Evolutionary conservation across 208 protist genomes (phyloP).

Genomic region (Strigomonas culicis): DNA sequence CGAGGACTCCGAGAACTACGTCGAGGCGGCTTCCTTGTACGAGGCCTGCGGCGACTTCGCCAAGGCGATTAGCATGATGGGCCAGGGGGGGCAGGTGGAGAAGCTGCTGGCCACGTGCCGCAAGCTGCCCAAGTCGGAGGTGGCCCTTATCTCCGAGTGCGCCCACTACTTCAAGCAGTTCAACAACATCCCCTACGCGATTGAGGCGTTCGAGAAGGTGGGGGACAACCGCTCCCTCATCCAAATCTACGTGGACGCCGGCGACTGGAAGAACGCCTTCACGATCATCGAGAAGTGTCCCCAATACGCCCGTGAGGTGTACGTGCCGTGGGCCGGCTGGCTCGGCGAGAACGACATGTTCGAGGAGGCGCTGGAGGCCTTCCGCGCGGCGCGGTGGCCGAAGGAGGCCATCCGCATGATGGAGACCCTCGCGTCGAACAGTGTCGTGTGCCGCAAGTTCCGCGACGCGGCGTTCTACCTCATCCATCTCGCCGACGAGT

Average conservation of each 20-base stretch:
- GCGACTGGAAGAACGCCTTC: slow-evolving; percentile 92
- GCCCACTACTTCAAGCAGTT: slow-evolving; percentile 85
- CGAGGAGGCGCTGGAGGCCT: slow-evolving; percentile 93
- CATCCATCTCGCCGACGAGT: slow-evolving; percentile 82
- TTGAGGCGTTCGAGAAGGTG: slow-evolving; percentile 91
- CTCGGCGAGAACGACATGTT: slow-evolving; percentile 94
- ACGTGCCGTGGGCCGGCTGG: slow-evolving; percentile 96
- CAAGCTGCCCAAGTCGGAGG: slow-evolving; percentile 77
- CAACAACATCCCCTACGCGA: slow-evolving; percentile 67
- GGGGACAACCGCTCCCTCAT: slow-evolving; percentile 87
- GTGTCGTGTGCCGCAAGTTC: slow-evolving; percentile 90
- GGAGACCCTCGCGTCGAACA: slow-evolving; percentile 91
- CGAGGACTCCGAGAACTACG: slow-evolving; percentile 90
- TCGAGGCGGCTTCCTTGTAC: slow-evolving; percentile 88
- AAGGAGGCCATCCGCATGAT: slow-evolving; percentile 90
- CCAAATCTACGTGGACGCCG: slow-evolving; percentile 80
- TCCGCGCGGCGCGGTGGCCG: slow-evolving; percentile 86
- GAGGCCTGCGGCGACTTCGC: slow-evolving; percentile 79
- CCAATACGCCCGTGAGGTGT: slow-evolving; percentile 87
- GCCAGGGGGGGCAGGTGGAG: slow-evolving; percentile 77
- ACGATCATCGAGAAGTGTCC: slow-evolving; percentile 78
- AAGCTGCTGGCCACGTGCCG: slow-evolving; percentile 87
- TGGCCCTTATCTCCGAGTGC: slow-evolving; percentile 79
- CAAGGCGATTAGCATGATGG: slow-evolving; percentile 88
- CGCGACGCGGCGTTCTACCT: slow-evolving; percentile 92